Conservation (phyloP, 2,329 filamentous ascomycete genomes). For the Didymella segeticola region DNA sequence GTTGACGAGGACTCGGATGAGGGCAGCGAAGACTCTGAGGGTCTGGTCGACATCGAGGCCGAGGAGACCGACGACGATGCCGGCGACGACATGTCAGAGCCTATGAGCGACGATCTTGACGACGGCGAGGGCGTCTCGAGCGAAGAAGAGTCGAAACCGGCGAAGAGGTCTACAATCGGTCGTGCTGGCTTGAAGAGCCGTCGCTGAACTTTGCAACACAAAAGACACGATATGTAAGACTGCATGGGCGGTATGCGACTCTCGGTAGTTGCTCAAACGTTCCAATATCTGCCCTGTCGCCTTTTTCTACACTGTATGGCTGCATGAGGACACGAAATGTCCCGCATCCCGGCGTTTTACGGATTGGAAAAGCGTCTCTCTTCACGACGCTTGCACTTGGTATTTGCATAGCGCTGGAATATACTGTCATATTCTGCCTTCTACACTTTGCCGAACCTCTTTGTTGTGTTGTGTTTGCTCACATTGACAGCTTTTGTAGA, state of each 20-base stretch:
- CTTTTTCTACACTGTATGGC: constrained; percentile 7
- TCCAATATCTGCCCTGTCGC: constrained; percentile 6
- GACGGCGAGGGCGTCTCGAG: constrained; percentile 53
- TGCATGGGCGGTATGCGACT: constrained; percentile 12
- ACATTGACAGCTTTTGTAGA: not conserved
- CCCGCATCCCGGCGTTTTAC: constrained; percentile 14
- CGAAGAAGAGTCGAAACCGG: constrained; percentile 50
- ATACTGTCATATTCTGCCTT: constrained; percentile 12
- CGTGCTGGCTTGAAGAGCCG: constrained; percentile 41
- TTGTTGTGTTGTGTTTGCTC: constrained; percentile 3
- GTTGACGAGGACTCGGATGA: constrained; percentile 54
- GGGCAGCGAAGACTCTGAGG: constrained; percentile 64
- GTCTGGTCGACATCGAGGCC: constrained; percentile 59
- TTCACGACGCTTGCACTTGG: constrained; percentile 13
- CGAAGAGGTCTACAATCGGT: constrained; percentile 42
- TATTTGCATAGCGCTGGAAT: constrained; percentile 21
- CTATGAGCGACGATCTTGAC: constrained; percentile 55
- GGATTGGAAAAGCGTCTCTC: constrained; percentile 16
- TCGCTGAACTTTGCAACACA: constrained; percentile 21
- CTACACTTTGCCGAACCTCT: not conserved
- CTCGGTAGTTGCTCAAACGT: constrained; percentile 3
- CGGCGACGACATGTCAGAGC: constrained; percentile 56
- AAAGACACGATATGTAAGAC: constrained; percentile 16
- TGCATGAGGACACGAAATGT: constrained; percentile 7
- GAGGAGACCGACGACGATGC: constrained; percentile 56